Evolutionary conservation across 805 yeast genomes (phyloP), one percentile per base, ranked within the genome.

Genomic region (Wickerhamiella cacticola): DNA sequence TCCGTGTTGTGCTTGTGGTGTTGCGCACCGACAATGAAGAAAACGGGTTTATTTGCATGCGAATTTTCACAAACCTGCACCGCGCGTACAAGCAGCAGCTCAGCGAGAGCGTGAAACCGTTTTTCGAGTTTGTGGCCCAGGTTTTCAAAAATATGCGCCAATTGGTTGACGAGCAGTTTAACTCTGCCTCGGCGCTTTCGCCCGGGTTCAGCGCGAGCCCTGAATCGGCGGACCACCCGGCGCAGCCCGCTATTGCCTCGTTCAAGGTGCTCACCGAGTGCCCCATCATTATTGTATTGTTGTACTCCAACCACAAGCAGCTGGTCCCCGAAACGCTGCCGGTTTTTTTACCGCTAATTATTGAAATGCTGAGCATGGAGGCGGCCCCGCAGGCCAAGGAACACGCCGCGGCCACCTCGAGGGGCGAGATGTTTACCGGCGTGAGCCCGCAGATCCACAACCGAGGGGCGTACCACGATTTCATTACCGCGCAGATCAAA

Each of bases 251-350:
- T 3, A 74, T 84, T 74, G 71, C 63, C 54, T 87, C 96, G 1
- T 89, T 92, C 71, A 88, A 87, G 61, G 85, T 89, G 12, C 72
- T 92, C 51, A 84, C 95, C 0, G 99, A 92, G 63, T 88, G 97
- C 61, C 99, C 99, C 8, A 89, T 92, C 34, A 87, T 95, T 3
- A 82, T 92, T 80, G 98, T 92, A 2, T 78, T 95, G 6, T 69
- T 94, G 46, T 86, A 85, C 57, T 83, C 95, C 1, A 79, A 95
- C 0, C 87, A 88, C 66, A 85, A 87, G 60, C 77, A 76, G 29
- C 65, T 86, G 46, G 83, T 82, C 1, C 75, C 76, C 41, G 67
- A 82, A 0, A 77, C 89, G 3, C 69, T 92, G 26, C 84, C 88
- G 1, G 68, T 66, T 16, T 84, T 89, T 53, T 74, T 88, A 44